Percentiles rank a stretch among this genome's conserved stretches.
These are phyloP conservation scores for Stromatinia cepivora DNA, from an alignment of 2,329 filamentous ascomycete species.

Conservation along the genomic window DNA sequence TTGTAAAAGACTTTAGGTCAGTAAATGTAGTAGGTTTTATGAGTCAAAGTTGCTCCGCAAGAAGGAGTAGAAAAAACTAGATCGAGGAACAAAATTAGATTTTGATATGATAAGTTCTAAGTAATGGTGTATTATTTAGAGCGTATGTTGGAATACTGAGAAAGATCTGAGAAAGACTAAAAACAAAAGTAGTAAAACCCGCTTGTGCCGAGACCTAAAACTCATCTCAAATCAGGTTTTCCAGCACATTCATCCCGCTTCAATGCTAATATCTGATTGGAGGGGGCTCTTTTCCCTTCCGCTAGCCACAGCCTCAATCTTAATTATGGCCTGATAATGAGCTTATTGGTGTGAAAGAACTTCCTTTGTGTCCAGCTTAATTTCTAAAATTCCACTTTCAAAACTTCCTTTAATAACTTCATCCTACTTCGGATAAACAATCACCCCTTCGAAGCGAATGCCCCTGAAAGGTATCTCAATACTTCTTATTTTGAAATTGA, in stretches of 20 bases:
- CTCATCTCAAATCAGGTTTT: background rate
- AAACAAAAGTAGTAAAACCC: background rate
- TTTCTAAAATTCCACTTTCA: background rate
- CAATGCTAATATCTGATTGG: background rate
- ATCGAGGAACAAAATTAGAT: rapidly evolving
- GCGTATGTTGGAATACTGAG: background rate
- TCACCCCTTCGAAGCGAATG: constrained; percentile 4
- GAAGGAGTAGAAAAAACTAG: background rate
- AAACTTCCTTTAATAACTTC: background rate
- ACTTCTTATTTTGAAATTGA: background rate
- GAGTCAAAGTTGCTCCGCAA: background rate
- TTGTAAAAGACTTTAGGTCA: background rate
- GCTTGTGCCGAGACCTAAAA: background rate
- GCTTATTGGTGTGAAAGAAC: background rate
- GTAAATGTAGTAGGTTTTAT: rapidly evolving
- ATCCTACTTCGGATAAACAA: constrained; percentile 5
- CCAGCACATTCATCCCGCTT: background rate
- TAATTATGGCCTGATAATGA: background rate
- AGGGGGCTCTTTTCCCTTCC: background rate
- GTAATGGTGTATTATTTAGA: too few species aligned
- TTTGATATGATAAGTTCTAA: background rate
- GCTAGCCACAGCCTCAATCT: background rate
- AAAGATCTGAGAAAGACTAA: background rate
- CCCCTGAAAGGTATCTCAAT: background rate
- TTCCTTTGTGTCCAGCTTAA: background rate